Percentiles rank a stretch among this genome's conserved stretches.
phyloP scores from a whole-genome alignment of 1,284 basidiomycete genomes.

The Tilletia caries region DNA sequence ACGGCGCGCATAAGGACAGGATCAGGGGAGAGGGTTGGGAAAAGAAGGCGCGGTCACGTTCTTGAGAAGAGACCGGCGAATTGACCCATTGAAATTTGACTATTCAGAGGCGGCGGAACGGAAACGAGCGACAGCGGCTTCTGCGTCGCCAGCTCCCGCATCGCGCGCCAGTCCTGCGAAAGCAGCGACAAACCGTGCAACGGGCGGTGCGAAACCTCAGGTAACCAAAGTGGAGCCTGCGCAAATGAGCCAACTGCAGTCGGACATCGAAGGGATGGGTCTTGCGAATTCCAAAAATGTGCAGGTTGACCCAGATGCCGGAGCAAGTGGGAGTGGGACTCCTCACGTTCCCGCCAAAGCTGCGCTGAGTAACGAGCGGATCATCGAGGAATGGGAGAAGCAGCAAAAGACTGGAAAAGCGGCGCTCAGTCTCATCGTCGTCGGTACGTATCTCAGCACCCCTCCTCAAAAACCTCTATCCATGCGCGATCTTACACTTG shows the following conservation, averaged over 20 bases:
- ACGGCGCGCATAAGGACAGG: not conserved
- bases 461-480: too few species aligned
- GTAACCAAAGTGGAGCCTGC: not conserved
- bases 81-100: too few species aligned
- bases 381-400: conserved; percentile 74
- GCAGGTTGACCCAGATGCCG: conserved; percentile 48
- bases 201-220: not conserved
- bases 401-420: conserved; percentile 66
- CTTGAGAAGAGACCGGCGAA: too few species aligned
- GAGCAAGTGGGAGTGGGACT: conserved; percentile 53
- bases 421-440: conserved; percentile 80
- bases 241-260: conserved; percentile 30
- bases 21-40: not conserved
- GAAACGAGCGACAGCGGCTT: conserved; percentile 26
- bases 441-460: conserved; percentile 74
- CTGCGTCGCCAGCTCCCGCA: conserved; percentile 27
- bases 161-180: conserved; percentile 10
- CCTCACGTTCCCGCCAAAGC: conserved; percentile 59
- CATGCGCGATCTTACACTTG: too few species aligned
- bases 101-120: conserved; percentile 22
- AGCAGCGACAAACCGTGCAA: too few species aligned
- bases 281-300: conserved; percentile 21
- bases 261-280: conserved; percentile 39
- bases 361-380: conserved; percentile 74
- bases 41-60: not conserved